Base-by-base conservation (phyloP, 345 rosid genomes). In the Brassica rapa region DNA sequence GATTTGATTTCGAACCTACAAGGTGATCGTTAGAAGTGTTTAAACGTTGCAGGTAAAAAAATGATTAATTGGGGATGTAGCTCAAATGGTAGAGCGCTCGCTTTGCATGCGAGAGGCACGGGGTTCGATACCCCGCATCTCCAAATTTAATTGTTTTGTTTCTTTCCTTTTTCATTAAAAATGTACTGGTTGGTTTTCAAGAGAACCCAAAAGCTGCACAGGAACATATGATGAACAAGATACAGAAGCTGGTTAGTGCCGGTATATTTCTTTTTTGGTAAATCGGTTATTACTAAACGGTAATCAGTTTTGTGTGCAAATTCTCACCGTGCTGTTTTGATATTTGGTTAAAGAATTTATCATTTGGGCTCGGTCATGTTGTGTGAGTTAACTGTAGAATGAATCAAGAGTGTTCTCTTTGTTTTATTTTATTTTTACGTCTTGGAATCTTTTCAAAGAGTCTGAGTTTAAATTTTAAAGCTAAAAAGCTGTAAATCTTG, bases 151-250 rank as follows among this genome's bases (percentile, higher is more conserved):
- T 39, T 39, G 3, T 39, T 12, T 10, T 39, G 11, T 12, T 39
- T 43, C 15, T 43, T 43, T 41, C 49, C 49, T 41, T 41, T 41
- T 41, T 41, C 49, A 41, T 41, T 46, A 41, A 41, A 11, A 41
- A 2, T 41, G 49, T 41, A 41, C 74, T 94, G 84, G 83, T 81
- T 25, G 98, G 91, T 80, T 83, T 94, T 73, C 98, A 94, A 86
- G 98, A 94, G 84, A 92, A 91, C 63, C 96, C 97, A 0, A 93
- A 90, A 85, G 82, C 98, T 27, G 97, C 97, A 4, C 98, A 91
- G 51, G 97, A 94, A 8, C 98, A 93, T 80, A 85, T 77, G 41
- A 35, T 11, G 97, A 86, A 71, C 84, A 94, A 94, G 86, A 88
- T 94, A 73, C 97, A 92, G 81, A 92, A 94, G 87, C 85, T 91